Conservation (phyloP, 2,329 filamentous ascomycete species). For the Colletotrichum trifolii region DNA sequence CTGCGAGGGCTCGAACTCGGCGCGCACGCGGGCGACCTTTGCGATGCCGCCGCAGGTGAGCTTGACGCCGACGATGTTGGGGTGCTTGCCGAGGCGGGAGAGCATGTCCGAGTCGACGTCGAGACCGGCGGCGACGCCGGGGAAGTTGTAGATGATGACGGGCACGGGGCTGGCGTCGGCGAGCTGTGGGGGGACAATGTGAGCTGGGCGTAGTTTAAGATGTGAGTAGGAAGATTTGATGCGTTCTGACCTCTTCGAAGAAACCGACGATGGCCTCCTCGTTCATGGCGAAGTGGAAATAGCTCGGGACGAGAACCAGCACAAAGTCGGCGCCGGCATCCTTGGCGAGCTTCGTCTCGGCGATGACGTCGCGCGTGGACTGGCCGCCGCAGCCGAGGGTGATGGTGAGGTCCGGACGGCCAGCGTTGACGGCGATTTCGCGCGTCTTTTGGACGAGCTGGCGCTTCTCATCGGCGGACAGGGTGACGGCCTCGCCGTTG, state of each 20-base stretch:
- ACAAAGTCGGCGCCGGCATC: constrained; percentile 74
- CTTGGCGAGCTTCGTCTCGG: constrained; percentile 70
- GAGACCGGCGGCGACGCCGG: constrained; percentile 72
- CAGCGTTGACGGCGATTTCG: constrained; percentile 66
- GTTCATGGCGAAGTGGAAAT: constrained; percentile 74
- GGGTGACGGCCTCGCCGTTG: constrained; percentile 79
- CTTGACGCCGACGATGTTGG: constrained; percentile 77
- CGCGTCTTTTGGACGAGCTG: constrained; percentile 71
- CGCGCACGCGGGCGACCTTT: constrained; percentile 72
- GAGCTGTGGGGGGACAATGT: constrained; percentile 45
- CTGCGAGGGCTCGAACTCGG: constrained; percentile 59
- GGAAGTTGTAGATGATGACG: constrained; percentile 79
- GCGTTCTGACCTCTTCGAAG: constrained; percentile 63
- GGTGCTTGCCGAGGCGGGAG: constrained; percentile 64
- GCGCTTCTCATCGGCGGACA: constrained; percentile 72
- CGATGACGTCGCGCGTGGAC: constrained; percentile 73
- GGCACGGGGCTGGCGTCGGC: constrained; percentile 70
- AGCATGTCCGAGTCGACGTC: constrained; percentile 77
- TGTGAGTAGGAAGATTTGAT: constrained; percentile 6
- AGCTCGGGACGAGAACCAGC: constrained; percentile 76
- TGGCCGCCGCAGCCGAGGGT: constrained; percentile 75
- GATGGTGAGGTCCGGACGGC: constrained; percentile 67
- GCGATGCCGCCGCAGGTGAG: constrained; percentile 80
- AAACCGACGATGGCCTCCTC: constrained; percentile 70
- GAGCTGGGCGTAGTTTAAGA: neutral